Percentiles rank a stretch among this genome's conserved stretches.
Evolutionary conservation across 768 basidiomycete species (phyloP).

Genomic region (Filobasidium floriforme): DNA sequence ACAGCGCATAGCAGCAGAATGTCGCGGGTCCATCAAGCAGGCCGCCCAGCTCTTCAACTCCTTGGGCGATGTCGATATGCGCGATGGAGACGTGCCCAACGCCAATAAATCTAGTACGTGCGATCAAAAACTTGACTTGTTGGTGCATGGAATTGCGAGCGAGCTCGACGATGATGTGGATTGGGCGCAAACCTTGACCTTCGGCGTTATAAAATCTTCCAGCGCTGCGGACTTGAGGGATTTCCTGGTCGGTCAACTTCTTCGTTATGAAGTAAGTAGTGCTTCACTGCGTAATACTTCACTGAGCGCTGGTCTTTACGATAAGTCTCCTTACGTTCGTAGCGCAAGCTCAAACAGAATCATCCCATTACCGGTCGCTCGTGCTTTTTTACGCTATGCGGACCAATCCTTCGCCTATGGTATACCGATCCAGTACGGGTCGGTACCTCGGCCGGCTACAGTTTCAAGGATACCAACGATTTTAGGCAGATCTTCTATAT

Average conservation of each 20-base stretch:
- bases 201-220: not conserved
- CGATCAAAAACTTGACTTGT: not conserved
- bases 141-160: not conserved
- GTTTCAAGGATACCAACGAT: not conserved
- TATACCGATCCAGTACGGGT: not conserved
- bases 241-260: not conserved
- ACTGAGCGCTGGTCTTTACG: not conserved
- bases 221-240: not conserved
- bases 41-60: too few species aligned
- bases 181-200: not conserved
- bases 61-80: not conserved
- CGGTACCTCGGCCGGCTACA: not conserved
- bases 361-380: not conserved
- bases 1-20: too few species aligned
- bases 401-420: not conserved
- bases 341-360: not conserved
- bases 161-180: not conserved
- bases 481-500: not conserved
- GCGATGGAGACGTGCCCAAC: not conserved
- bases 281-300: not conserved
- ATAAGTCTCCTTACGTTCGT: too few species aligned
- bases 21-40: too few species aligned
- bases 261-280: not conserved
- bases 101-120: not conserved
- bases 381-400: not conserved